Base-by-base conservation (phyloP, 805 yeast species). In the Ogataea nakhonphanomensis region DNA sequence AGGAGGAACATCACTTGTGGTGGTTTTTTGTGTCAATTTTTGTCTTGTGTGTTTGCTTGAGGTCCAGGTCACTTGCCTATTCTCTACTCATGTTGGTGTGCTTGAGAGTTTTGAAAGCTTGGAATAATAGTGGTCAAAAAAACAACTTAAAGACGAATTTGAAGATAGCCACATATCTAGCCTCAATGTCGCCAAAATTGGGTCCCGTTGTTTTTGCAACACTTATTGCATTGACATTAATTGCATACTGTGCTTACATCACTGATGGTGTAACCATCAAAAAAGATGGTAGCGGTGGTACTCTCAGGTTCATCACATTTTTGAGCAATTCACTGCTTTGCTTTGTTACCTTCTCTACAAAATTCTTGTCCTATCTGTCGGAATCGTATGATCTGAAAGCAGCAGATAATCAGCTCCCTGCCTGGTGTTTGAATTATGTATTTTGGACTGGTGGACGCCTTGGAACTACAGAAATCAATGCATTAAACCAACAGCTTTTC, bases 1-100 rank as follows among this genome's bases (percentile, higher is more conserved):
- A 93, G 55, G 99, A 93, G 59, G 99, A 93, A 57, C 95, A 93
- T 57, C 96, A 90, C 57, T 61, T 90, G 12, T 93, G 99, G 99
- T 93, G 95, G 86, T 84, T 87, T 80, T 65, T 74, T 15, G 58
- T 74, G 0, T 67, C 76, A 0, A 70, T 73, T 0, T 53, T 61
- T 28, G 14, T 53, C 4, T 37, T 53, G 0, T 31, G 46, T 8
- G 27, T 54, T 25, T 37, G 51, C 3, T 41, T 45, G 14, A 33
- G 49, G 40, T 24, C 48, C 14, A 50, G 59, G 47, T 45, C 48
- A 10, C 1, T 41, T 1, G 14, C 44, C 4, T 14, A 59, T 46
- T 47, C 50, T n/a, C 0, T 40, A 0, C 14, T 46, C 8, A 23
- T 64, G 15, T 44, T 69, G 5, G 13, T 62, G 0, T 58, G 76